These are phyloP conservation scores for Cicer judaicum DNA, from an alignment of 306 rosid species.

Conservation along the genomic window DNA sequence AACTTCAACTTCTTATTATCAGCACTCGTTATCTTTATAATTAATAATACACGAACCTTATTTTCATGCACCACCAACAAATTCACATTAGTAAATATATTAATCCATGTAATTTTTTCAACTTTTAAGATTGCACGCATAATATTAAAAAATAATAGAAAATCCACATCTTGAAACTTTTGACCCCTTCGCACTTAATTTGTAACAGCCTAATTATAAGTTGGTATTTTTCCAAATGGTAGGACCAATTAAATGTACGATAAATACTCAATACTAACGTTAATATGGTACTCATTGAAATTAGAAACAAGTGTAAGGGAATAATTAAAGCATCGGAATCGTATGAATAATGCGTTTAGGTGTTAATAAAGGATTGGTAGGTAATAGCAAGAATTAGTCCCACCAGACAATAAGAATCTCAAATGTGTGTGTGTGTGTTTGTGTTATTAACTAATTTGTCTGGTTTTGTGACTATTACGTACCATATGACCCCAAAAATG, in stretches of 20 bases:
- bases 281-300: not conserved
- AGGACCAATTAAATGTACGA: not conserved
- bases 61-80: too few relatives aligned
- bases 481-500: constrained; percentile 6
- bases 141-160: too few relatives aligned
- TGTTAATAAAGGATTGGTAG: constrained; percentile 11
- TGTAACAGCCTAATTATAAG: not conserved
- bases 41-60: too few relatives aligned
- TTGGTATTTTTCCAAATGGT: not conserved
- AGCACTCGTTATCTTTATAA: too few relatives aligned
- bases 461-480: constrained; percentile 16
- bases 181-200: not conserved
- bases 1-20: too few relatives aligned
- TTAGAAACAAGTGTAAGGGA: not conserved
- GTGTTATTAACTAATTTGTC: not conserved
- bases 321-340: not conserved
- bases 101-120: too few relatives aligned
- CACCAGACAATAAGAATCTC: not conserved
- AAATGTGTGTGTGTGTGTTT: not conserved
- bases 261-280: not conserved
- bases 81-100: too few relatives aligned
- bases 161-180: too few relatives aligned
- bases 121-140: too few relatives aligned
- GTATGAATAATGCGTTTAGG: not conserved
- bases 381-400: not conserved